Conservation (phyloP, 345 rosid species). For the Fremontodendron californicum region DNA sequence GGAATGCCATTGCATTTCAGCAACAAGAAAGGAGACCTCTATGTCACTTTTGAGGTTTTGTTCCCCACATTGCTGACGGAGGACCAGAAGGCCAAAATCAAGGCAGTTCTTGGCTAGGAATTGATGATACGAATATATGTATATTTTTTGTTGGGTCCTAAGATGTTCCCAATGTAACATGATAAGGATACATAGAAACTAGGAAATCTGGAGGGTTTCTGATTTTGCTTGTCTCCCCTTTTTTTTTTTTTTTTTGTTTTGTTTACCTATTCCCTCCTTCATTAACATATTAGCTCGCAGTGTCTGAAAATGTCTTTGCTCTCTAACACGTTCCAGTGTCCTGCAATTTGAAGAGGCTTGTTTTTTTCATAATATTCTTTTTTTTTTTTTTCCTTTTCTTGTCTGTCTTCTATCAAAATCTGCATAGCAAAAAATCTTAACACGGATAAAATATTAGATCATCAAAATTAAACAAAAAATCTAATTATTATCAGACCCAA, state of each 20-base stretch:
- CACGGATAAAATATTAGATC: no score
- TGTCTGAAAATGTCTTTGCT: conserved; percentile 8
- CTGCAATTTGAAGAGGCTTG: conserved; percentile 2
- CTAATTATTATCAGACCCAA: no score
- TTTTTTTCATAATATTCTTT: not conserved
- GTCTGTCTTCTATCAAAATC: no score
- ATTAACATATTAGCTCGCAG: conserved; percentile 11
- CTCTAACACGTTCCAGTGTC: not conserved
- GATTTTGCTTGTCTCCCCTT: not conserved
- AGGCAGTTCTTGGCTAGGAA: conserved; percentile 58
- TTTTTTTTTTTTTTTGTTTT: no score
- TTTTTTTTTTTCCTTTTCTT: no score
- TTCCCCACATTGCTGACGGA: conserved; percentile 79
- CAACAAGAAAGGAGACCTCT: conserved; percentile 89
- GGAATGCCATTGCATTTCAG: conserved; percentile 93
- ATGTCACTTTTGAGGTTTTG: conserved; percentile 78
- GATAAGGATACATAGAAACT: conserved; percentile 16
- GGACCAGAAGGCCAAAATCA: conserved; percentile 80
- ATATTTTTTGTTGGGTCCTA: conserved; percentile 12
- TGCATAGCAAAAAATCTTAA: no score
- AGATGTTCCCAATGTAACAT: conserved; percentile 22
- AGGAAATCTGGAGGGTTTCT: conserved; percentile 10
- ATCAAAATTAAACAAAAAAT: no score
- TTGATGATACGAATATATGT: not conserved
- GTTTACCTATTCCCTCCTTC: not conserved